Percentiles rank a stretch among this genome's conserved stretches.
These are phyloP conservation scores for Penicillium sp. DNA, from an alignment of 2,329 filamentous ascomycete genomes.

Conservation along the genomic window DNA sequence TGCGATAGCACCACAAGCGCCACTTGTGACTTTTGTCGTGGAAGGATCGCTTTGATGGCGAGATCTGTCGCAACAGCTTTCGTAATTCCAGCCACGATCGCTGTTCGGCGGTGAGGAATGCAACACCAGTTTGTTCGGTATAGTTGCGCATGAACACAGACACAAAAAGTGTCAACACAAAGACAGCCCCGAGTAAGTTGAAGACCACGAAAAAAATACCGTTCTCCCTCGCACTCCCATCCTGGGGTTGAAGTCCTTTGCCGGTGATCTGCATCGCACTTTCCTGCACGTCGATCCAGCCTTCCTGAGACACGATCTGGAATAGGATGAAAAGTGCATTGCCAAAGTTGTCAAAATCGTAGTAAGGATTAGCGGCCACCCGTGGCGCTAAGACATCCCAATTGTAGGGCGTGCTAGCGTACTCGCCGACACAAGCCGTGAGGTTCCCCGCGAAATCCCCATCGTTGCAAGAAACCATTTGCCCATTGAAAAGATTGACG, in stretches of 20 bases:
- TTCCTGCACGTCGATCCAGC: slow-evolving; percentile 92
- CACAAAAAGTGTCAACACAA: slow-evolving; percentile 93
- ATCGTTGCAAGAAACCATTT: slow-evolving; percentile 77
- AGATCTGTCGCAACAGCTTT: slow-evolving; percentile 86
- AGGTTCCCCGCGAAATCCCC: slow-evolving; percentile 49
- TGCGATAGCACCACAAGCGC: slow-evolving; percentile 91
- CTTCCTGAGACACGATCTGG: slow-evolving; percentile 97
- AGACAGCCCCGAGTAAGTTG: slow-evolving; percentile 93
- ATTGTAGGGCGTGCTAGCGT: slow-evolving; percentile 65
- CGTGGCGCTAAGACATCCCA: slow-evolving; percentile 83
- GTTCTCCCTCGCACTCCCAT: slow-evolving; percentile 69
- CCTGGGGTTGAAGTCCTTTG: slow-evolving; percentile 63
- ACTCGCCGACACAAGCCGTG: slow-evolving; percentile 79
- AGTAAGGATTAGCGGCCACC: slow-evolving; percentile 73
- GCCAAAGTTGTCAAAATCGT: slow-evolving; percentile 92
- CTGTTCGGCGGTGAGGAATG: slow-evolving; percentile 91
- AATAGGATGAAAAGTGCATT: slow-evolving; percentile 92
- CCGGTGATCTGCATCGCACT: slow-evolving; percentile 76
- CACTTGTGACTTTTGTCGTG: slow-evolving; percentile 68
- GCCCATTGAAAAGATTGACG: slow-evolving; percentile 82
- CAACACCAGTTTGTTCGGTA: slow-evolving; percentile 95
- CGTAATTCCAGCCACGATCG: slow-evolving; percentile 93
- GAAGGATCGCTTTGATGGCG: slow-evolving; percentile 86
- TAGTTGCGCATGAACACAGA: slow-evolving; percentile 99
- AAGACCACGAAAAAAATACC: slow-evolving; percentile 93